These are phyloP conservation scores for Wilcoxina mikolae DNA, from an alignment of 495 filamentous ascomycete genomes.

Conservation along the genomic window DNA sequence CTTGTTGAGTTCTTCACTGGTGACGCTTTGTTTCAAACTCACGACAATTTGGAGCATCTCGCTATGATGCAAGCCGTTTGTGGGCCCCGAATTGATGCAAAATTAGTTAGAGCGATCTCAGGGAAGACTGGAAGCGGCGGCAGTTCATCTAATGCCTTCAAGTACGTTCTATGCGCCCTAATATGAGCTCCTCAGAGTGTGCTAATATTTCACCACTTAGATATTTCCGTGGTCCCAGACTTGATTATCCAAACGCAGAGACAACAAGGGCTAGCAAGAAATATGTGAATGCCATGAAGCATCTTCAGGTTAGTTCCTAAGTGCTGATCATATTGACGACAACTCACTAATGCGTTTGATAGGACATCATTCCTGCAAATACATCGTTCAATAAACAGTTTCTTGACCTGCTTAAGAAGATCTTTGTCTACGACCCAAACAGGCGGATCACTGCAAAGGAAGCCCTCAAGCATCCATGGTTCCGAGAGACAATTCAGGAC, in stretches of 20 bases:
- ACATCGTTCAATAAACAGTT: conserved; percentile 71
- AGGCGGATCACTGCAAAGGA: conserved; percentile 82
- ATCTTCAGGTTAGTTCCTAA: conserved; percentile 56
- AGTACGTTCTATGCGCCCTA: conserved; percentile 42
- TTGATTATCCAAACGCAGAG: conserved; percentile 79
- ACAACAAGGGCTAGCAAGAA: conserved; percentile 77
- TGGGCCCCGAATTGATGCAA: conserved; percentile 53
- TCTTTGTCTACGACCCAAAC: conserved; percentile 90
- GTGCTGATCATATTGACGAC: too few species aligned
- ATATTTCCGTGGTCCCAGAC: conserved; percentile 67
- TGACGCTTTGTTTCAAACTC: conserved; percentile 93
- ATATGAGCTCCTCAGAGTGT: not conserved
- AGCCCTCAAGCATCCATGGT: conserved; percentile 87
- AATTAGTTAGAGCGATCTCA: conserved; percentile 59
- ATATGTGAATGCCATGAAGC: conserved; percentile 94
- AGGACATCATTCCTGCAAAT: conserved; percentile 80
- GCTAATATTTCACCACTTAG: conserved; percentile 32
- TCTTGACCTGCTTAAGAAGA: conserved; percentile 70
- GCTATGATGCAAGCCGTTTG: conserved; percentile 99
- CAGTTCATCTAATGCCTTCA: conserved; percentile 48
- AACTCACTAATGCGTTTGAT: too few species aligned
- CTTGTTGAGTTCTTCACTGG: conserved; percentile 98
- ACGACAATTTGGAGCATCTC: conserved; percentile 93
- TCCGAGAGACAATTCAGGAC: conserved; percentile 68
- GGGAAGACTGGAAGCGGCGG: conserved; percentile 39